Evolutionary conservation across 2,329 filamentous ascomycete species (phyloP), one percentile per base, ranked within the genome.

Genomic region (Neopestalotiopsis rosae): DNA sequence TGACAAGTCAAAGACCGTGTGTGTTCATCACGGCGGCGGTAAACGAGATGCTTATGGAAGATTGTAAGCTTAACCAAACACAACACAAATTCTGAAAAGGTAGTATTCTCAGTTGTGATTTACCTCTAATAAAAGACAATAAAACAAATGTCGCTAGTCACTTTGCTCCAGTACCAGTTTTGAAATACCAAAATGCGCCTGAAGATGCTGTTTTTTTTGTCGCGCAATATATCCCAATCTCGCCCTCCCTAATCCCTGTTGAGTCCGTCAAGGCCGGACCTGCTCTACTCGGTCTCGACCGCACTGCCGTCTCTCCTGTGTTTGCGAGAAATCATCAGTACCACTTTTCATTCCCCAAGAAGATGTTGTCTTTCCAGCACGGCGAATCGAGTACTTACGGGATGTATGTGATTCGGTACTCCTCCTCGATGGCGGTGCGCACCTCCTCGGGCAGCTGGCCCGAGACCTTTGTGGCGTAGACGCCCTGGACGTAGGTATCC

Each of bases 391-490:
- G 74, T 40, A 86, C 88, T 75, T 80, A 91, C 87, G 90, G 90
- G 71, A 92, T 90, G 73, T 92, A 91, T 6, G 77, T 86, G 85
- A 91, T 83, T 75, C 89, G 83, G 71, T 87, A 87, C 76, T 91
- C 89, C 68, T 91, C 88, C 77, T 91, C 88, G 68, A 92, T 82
- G 59, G 85, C 83, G 28, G 85, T 83, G 61, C 88, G 82, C 56
- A 92, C 85, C 71, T 92, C 90, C 72, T 92, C 90, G 5, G 90
- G 90, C 69, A 92, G 81, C 78, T 93, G 90, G 20, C 96, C 96
- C 40, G 92, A 94, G 30, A 99, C 96, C 84, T 98, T 98, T 68
- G 94, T 93, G 20, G 96, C 96, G 83, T 99, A 99, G 69, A 97
- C 91, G 67, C 96, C 96, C 17, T 90, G 89, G 66, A 96, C 92